phyloP scores from a whole-genome alignment of 257 asterid genomes.

The Gardenia jasminoides region DNA sequence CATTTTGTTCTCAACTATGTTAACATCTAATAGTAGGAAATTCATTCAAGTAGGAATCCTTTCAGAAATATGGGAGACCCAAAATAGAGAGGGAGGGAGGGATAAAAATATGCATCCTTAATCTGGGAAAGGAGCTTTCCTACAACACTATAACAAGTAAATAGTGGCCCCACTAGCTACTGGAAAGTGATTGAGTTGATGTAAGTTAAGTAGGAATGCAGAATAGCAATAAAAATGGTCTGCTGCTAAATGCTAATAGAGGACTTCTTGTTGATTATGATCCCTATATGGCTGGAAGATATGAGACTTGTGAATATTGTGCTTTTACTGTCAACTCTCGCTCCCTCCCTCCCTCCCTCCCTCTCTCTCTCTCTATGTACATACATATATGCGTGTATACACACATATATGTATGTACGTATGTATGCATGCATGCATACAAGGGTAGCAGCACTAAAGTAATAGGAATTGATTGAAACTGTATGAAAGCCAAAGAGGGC shows the following conservation, averaged over 20 bases:
- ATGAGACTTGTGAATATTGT: neutral
- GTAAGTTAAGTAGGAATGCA: neutral
- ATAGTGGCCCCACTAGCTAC: neutral
- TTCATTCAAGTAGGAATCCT: neutral
- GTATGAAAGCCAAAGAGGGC: too few relatives aligned
- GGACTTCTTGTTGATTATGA: neutral
- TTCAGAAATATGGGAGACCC: neutral
- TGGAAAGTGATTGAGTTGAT: neutral
- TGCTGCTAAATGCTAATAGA: neutral
- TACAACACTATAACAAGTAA: too few relatives aligned
- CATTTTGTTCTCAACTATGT: neutral
- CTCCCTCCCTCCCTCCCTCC: neutral
- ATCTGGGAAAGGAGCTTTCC: neutral
- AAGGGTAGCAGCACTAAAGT: too few relatives aligned
- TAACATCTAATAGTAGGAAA: neutral
- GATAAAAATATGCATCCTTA: neutral
- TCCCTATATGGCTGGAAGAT: neutral
- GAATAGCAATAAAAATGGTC: neutral
- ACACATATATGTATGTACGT: neutral
- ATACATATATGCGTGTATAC: too few relatives aligned
- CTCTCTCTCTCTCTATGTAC: neutral
- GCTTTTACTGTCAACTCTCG: neutral
- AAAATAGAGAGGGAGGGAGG: too few relatives aligned
- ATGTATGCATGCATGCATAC: too few relatives aligned
- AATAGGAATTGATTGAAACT: too few relatives aligned